Percentiles rank a stretch among this genome's conserved stretches.
Conservation (phyloP, 495 filamentous ascomycete genomes). For the Penicillium psychrofluorescens region DNA sequence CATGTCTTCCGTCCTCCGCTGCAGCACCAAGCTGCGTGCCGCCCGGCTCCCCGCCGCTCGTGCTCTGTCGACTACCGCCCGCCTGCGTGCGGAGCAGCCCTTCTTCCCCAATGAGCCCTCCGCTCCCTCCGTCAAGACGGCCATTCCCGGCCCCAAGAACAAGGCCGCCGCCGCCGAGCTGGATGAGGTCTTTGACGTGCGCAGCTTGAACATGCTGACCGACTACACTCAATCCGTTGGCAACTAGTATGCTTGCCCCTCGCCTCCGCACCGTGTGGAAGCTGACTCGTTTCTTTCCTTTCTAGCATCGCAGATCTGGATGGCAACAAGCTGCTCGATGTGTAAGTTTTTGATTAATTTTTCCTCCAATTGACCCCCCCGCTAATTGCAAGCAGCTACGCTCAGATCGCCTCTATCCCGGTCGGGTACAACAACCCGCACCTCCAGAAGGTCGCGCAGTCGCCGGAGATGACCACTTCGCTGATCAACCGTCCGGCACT, state of each 20-base stretch:
- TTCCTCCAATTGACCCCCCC: no score
- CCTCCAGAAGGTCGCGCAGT: conserved; percentile 61
- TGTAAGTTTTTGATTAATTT: conserved; percentile 45
- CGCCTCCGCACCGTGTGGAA: no score
- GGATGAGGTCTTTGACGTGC: conserved; percentile 83
- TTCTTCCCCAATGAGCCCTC: conserved; percentile 72
- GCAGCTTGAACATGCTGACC: conserved; percentile 86
- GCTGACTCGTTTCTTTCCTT: not conserved
- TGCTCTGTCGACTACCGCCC: conserved; percentile 34
- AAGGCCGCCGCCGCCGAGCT: conserved; percentile 64
- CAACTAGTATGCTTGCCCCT: conserved; percentile 43
- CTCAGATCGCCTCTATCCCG: conserved; percentile 96
- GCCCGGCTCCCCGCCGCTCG: conserved; percentile 31
- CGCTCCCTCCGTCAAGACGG: conserved; percentile 63
- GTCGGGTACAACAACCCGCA: conserved; percentile 93
- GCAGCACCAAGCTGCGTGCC: conserved; percentile 32
- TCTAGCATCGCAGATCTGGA: conserved; percentile 80
- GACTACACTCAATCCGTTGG: conserved; percentile 65
- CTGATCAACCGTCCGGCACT: conserved; percentile 92
- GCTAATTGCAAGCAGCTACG: conserved; percentile 49
- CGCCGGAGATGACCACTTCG: conserved; percentile 71
- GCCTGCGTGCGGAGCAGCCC: conserved; percentile 38
- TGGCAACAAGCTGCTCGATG: conserved; percentile 59
- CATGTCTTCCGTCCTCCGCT: conserved; percentile 42
- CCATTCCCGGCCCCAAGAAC: conserved; percentile 78